Percentiles rank a stretch among this genome's conserved stretches.
Conservation (phyloP, 805 yeast species). For the Metschnikowia henanensis region DNA sequence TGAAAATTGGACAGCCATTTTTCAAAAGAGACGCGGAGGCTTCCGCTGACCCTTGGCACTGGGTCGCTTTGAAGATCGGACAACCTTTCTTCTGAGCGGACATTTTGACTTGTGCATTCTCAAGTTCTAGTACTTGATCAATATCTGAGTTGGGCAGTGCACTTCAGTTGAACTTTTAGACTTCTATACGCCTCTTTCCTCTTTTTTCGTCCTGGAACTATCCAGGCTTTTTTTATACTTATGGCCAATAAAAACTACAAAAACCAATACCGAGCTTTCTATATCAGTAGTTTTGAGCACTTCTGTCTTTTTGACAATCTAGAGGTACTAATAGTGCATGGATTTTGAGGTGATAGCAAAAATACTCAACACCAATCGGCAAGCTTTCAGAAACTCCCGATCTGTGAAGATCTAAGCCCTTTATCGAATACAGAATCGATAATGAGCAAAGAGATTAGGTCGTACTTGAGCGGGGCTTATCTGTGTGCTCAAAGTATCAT, state of each 20-base stretch:
- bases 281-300: too few species aligned
- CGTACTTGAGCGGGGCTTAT: too few species aligned
- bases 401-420: too few species aligned
- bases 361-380: too few species aligned
- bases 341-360: too few species aligned
- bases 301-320: too few species aligned
- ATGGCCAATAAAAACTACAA: constrained; percentile 1
- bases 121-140: background rate
- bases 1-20: constrained; percentile 16
- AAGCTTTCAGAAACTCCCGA: too few species aligned
- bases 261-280: background rate
- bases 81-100: constrained; percentile 11
- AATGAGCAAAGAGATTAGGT: too few species aligned
- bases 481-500: too few species aligned
- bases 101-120: background rate
- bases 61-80: constrained; percentile 12
- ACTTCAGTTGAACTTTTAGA: background rate
- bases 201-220: background rate
- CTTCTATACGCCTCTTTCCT: background rate
- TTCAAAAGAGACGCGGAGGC: constrained; percentile 6
- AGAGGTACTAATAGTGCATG: too few species aligned
- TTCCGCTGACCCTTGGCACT: constrained; percentile 7
- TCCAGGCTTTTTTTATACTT: constrained; percentile 1
- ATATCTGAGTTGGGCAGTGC: too few species aligned
- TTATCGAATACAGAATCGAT: too few species aligned